Base-by-base conservation (phyloP, 495 filamentous ascomycete genomes). In the Geopyxis carbonaria region DNA sequence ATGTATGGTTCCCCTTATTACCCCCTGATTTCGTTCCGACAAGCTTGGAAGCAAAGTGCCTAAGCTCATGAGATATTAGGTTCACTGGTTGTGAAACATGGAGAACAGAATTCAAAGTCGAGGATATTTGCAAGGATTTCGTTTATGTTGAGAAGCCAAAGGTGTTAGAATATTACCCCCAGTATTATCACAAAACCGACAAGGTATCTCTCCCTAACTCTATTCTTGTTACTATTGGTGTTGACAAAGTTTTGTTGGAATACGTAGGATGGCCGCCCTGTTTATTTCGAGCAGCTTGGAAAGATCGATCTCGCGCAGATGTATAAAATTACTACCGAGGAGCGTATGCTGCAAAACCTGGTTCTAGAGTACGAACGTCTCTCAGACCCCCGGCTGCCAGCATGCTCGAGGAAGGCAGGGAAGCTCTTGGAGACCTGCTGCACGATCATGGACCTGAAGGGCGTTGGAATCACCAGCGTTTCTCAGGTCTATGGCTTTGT, bases 101-200 rank as follows among this genome's bases (percentile, higher is more conserved):
- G 87, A 69, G 87, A 48, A 70, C 78, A 61, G 72, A 85, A 34
- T 85, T 75, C 55, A 70, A 73, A 32, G 81, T 91, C 11, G 84
- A 93, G 59, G 68, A 87, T 28, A 69, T 85, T 11, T 68, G 80
- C 36, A 66, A 66, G 28, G 77, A 62, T 34, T 95, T 91, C 65
- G 75, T 86, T 22, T 93, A 93, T 61, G 66, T 62, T 21, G 89
- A 93, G 70, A 92, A 92, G 68, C 61, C 68, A 34, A 51, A 84
- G 55, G 69, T 95, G 23, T 87, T 83, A 64, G 63, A 86, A 58
- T 93, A 78, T 67, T 95, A 95, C 58, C 83, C 85, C 2, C 87
- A 95, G 65, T 95, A 87, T 66, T 95, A 95, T 60, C 87, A 95
- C 70, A 93, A 91, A 66, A 95, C 82, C 4, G 87, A 95, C 63